Percentiles rank a stretch among this genome's conserved stretches.
Conservation (phyloP, 2,329 filamentous ascomycete genomes). For the Bipolaris sorokiniana region DNA sequence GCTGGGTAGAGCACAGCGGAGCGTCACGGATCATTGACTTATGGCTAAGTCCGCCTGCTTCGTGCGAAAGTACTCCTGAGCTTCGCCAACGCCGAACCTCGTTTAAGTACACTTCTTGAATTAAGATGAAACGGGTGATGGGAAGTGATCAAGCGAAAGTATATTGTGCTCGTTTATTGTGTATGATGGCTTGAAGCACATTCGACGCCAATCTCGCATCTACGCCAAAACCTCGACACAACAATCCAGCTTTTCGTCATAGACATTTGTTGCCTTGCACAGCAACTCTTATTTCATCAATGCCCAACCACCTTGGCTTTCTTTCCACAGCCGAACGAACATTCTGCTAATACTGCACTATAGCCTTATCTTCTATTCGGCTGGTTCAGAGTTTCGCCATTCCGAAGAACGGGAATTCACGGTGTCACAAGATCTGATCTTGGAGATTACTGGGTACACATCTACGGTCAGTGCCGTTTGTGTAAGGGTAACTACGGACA, state of each 20-base stretch:
- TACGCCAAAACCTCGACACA: background rate
- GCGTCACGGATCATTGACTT: slow-evolving; percentile 9
- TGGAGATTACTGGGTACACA: slow-evolving; percentile 20
- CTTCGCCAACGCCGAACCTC: background rate
- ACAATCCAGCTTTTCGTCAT: background rate
- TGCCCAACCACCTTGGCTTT: background rate
- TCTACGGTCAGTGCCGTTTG: slow-evolving; percentile 10
- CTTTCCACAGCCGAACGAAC: background rate
- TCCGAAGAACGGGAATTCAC: slow-evolving; percentile 13
- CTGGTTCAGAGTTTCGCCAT: slow-evolving; percentile 15
- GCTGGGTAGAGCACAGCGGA: slow-evolving; percentile 9
- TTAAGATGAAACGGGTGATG: background rate
- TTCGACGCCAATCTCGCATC: background rate
- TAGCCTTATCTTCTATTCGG: slow-evolving; percentile 19
- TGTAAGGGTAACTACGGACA: background rate
- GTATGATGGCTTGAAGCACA: background rate
- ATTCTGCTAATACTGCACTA: background rate
- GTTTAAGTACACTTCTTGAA: background rate
- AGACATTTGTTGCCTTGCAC: background rate
- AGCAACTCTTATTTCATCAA: no score
- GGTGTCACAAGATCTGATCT: slow-evolving; percentile 13
- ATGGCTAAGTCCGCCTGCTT: slow-evolving; percentile 23
- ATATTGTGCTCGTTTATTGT: no score
- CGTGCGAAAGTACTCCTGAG: background rate
- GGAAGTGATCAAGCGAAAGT: background rate